Evolutionary conservation across 768 basidiomycete species (phyloP), one percentile per base, ranked within the genome.

Genomic region (Lactifluus subvellereus): DNA sequence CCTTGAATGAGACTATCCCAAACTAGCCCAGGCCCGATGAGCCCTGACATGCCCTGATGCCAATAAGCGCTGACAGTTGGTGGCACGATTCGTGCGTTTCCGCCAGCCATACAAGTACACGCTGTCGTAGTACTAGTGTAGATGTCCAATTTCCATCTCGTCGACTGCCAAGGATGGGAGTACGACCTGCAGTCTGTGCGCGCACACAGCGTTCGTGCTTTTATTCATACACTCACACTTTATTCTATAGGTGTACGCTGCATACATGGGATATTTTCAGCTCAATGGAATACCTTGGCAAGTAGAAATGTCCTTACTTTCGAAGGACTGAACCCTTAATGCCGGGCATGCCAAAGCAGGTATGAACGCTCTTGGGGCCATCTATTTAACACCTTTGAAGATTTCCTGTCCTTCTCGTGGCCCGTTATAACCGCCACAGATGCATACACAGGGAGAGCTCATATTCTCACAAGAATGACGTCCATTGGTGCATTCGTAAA

Each of bases 341-440:
- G n/a, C n/a, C n/a, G 9, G 35, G 13, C 38, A 60, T 59, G 55
- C 43, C 47, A 27, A 59, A 37, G 59, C 32, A 89, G 89, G 89
- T 88, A 87, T 66, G 89, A 92, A 59, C 81, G 85, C 59, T 81
- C 87, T 32, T 93, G 90, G 91, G 87, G 88, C 3, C 82, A 85
- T 54, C 77, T 87, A 40, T 93, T 93, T 74, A 82, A 85, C 53
- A 82, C 87, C 0, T 92, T 92, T 70, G 87, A 89, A 53, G 84
- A 82, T 33, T 93, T 93, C 72, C 78, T 93, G 40, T 78, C 82
- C 13, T 92, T 91, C 72, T 88, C 87, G 45, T 93, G 90, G 91
- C 91, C 91, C 5, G 84, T 82, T 18, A 86, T 93, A 64, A 84
- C 84, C 1, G 82, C 89, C 49, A 91, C 91, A 40, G 88, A 91